Conservation (phyloP, 75 land plant species). For the Sequoia sempervirens region DNA sequence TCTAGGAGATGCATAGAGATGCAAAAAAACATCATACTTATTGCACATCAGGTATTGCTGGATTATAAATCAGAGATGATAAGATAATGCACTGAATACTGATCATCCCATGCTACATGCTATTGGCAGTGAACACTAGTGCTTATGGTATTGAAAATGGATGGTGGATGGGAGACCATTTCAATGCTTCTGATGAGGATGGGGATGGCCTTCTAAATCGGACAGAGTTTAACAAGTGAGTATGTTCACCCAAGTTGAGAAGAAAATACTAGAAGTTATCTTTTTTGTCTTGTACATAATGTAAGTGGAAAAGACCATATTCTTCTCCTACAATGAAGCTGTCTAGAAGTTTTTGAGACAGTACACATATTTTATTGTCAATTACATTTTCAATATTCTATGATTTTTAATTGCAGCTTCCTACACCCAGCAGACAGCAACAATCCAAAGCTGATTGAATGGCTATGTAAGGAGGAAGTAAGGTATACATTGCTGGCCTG, state of each 20-base stretch:
- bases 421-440: constrained; percentile 84
- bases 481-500: constrained; percentile 28
- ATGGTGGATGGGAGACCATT: constrained; percentile 92
- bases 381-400: neutral
- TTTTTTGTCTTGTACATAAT: neutral
- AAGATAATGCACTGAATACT: neutral
- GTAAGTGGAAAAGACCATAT: neutral
- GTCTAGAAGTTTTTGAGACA: neutral
- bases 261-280: neutral
- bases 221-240: constrained; percentile 87
- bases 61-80: neutral
- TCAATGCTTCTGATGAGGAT: constrained; percentile 88
- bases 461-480: constrained; percentile 82
- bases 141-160: constrained; percentile 63
- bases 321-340: neutral
- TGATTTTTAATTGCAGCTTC: constrained; percentile 49
- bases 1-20: too few species aligned
- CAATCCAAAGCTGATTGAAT: constrained; percentile 60
- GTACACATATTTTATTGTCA: neutral
- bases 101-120: neutral
- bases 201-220: constrained; percentile 77
- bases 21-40: neutral
- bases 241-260: neutral
- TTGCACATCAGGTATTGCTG: neutral
- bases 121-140: constrained; percentile 3